Percentiles rank a stretch among this genome's conserved stretches.
These are phyloP conservation scores for Triadica sebifera DNA, from an alignment of 345 rosid genomes.

Conservation along the genomic window DNA sequence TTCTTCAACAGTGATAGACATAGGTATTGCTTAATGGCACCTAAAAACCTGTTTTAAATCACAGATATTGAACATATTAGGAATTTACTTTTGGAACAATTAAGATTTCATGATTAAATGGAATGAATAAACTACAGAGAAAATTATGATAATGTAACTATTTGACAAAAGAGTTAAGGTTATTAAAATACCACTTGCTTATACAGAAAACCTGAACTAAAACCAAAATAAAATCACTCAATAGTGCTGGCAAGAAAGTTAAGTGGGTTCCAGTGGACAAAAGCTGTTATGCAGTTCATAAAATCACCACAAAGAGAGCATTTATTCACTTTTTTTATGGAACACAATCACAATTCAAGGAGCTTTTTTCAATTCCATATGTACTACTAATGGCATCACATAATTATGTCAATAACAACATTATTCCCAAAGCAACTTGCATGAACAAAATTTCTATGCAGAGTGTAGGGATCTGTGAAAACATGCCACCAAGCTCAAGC, in stretches of 20 bases:
- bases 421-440: background rate
- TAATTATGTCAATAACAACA: background rate
- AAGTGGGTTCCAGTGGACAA: background rate
- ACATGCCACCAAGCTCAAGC: background rate
- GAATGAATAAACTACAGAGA: background rate
- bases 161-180: background rate
- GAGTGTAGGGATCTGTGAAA: background rate
- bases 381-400: background rate
- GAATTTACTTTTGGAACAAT: background rate
- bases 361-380: background rate
- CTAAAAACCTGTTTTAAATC: constrained; percentile 78
- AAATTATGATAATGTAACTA: background rate
- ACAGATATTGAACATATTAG: constrained; percentile 8
- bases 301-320: background rate
- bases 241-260: background rate
- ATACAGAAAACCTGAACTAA: background rate
- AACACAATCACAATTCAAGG: background rate
- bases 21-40: constrained; percentile 97
- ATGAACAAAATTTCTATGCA: background rate
- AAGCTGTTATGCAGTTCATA: background rate
- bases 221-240: background rate
- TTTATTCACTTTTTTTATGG: background rate
- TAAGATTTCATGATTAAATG: background rate
- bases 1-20: constrained; percentile 94
- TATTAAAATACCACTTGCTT: background rate